phyloP scores from a whole-genome alignment of 2,329 filamentous ascomycete genomes.

The Trichoderma guizhouense region DNA sequence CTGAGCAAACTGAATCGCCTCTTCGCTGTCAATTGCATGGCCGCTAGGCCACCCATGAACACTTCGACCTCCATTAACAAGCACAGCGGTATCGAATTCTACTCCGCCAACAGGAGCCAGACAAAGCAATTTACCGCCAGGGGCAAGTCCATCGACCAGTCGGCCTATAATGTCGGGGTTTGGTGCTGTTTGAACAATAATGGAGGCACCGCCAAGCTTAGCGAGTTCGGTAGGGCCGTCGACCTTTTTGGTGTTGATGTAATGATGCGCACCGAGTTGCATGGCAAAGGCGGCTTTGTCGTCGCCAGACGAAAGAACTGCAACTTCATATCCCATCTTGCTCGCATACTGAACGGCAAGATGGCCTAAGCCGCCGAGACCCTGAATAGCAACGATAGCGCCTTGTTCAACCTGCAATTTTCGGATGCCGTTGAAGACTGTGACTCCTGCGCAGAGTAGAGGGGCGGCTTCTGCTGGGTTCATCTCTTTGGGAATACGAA shows the following conservation, averaged over 20 bases:
- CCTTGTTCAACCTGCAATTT: neutral
- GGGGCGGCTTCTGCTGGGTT: neutral
- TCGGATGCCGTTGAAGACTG: neutral
- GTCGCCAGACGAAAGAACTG: conserved; percentile 62
- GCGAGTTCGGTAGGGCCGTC: conserved; percentile 48
- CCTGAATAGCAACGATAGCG: neutral
- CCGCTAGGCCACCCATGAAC: neutral
- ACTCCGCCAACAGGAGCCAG: conserved; percentile 47
- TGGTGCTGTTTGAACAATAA: conserved; percentile 63
- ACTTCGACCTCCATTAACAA: neutral
- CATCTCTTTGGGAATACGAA: neutral
- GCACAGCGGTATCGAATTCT: neutral
- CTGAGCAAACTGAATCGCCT: neutral
- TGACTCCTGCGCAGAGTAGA: neutral
- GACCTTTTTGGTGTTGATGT: conserved; percentile 49
- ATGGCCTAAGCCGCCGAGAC: conserved; percentile 38
- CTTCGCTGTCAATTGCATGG: neutral
- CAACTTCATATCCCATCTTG: conserved; percentile 72
- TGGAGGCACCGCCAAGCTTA: conserved; percentile 57
- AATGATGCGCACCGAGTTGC: conserved; percentile 42
- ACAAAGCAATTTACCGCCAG: conserved; percentile 57
- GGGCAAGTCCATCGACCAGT: conserved; percentile 51
- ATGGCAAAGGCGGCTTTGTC: conserved; percentile 66
- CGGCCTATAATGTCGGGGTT: conserved; percentile 52
- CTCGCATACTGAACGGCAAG: conserved; percentile 33